Conservation (phyloP, 805 yeast species). For the Ogataea glucozyma region DNA sequence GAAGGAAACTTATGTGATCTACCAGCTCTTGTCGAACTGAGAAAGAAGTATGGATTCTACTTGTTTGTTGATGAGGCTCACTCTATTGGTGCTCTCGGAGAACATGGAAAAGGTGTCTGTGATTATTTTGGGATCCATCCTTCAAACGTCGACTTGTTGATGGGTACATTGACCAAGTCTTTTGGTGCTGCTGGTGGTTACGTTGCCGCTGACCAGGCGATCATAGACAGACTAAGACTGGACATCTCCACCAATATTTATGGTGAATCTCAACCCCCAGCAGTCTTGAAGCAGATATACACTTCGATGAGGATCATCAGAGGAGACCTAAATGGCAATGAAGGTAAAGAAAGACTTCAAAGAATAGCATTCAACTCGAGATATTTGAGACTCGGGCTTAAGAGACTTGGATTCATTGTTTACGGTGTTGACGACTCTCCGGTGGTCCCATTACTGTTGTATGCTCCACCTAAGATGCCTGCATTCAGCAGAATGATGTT, state of each 20-base stretch:
- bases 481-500: slow-evolving; percentile 83
- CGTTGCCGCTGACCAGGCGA: slow-evolving; percentile 69
- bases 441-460: slow-evolving; percentile 84
- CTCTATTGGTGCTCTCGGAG: slow-evolving; percentile 98
- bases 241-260: slow-evolving; percentile 72
- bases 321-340: slow-evolving; percentile 87
- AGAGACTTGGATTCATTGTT: slow-evolving; percentile 89
- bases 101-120: slow-evolving; percentile 90
- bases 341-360: slow-evolving; percentile 86
- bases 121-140: slow-evolving; percentile 88
- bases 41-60: slow-evolving; percentile 83
- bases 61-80: slow-evolving; percentile 97
- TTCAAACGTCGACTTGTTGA: slow-evolving; percentile 73
- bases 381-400: slow-evolving; percentile 85
- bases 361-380: slow-evolving; percentile 96
- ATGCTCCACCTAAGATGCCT: slow-evolving; percentile 93
- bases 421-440: slow-evolving; percentile 97
- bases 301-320: slow-evolving; percentile 75
- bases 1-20: slow-evolving; percentile 88
- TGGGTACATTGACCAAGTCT: slow-evolving; percentile 98
- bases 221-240: slow-evolving; percentile 74
- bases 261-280: slow-evolving; percentile 88
- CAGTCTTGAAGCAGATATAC: slow-evolving; percentile 84
- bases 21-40: slow-evolving; percentile 70
- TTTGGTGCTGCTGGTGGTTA: slow-evolving; percentile 99